Percentiles rank a stretch among this genome's conserved stretches.
phyloP scores from a whole-genome alignment of 164 flowering plant species.

The Kalanchoe fedtschenkoi region DNA sequence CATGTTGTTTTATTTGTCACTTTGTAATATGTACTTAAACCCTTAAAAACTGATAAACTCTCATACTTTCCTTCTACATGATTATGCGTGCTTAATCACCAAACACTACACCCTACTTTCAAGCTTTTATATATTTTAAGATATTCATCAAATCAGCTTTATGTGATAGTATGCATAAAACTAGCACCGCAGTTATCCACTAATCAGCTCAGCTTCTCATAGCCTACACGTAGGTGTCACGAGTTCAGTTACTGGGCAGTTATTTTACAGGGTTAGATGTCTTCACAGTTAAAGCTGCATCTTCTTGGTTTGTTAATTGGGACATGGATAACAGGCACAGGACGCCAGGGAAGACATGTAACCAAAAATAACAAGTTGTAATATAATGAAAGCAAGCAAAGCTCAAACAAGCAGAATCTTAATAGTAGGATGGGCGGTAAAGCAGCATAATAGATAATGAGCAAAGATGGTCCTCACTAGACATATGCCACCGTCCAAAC shows the following conservation, averaged over 20 bases:
- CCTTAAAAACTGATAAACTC: neutral
- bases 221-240: neutral
- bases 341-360: neutral
- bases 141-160: slow-evolving; percentile 3
- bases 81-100: neutral
- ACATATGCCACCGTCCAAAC: neutral
- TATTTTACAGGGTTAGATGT: too few species aligned
- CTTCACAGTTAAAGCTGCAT: too few species aligned
- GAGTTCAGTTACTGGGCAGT: neutral
- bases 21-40: neutral
- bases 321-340: neutral
- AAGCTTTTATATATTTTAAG: too few species aligned
- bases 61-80: neutral
- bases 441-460: neutral
- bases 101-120: neutral
- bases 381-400: too few species aligned
- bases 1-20: neutral
- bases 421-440: neutral
- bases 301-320: neutral
- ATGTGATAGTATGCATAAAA: neutral
- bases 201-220: neutral
- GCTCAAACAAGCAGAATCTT: neutral
- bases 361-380: too few species aligned
- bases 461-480: neutral
- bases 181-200: neutral